These are phyloP conservation scores for Phlegmacium glaucopus DNA, from an alignment of 768 basidiomycete genomes.

Conservation along the genomic window DNA sequence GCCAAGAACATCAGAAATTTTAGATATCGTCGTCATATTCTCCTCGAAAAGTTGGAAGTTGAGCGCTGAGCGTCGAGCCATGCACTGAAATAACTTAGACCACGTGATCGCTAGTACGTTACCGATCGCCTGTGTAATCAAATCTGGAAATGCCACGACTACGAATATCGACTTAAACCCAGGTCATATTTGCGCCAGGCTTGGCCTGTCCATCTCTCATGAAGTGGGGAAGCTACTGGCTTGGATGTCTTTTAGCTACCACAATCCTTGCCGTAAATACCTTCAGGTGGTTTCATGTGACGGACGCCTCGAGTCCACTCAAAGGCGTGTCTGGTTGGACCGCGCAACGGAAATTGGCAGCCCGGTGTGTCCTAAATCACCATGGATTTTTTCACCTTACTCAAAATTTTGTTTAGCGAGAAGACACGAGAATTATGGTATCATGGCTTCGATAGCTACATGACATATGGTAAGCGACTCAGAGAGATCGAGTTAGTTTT, in stretches of 20 bases:
- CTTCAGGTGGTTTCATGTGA: constrained; percentile 26
- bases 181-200: constrained; percentile 9
- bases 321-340: constrained; percentile 46
- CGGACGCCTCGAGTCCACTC: constrained; percentile 30
- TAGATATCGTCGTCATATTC: constrained; percentile 47
- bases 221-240: constrained; percentile 54
- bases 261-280: constrained; percentile 36
- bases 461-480: constrained; percentile 61
- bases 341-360: constrained; percentile 48
- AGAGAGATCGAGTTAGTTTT: background rate
- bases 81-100: constrained; percentile 7
- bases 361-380: constrained; percentile 41
- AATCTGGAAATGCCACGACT: constrained; percentile 31
- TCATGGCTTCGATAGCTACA: constrained; percentile 88
- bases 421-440: constrained; percentile 79
- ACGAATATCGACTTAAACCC: background rate
- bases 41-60: too few species aligned
- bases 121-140: too few species aligned
- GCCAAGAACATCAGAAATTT: constrained; percentile 62
- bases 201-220: constrained; percentile 27
- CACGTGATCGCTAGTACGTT: constrained; percentile 16
- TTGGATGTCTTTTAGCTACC: constrained; percentile 40
- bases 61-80: too few species aligned
- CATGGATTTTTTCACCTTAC: background rate
- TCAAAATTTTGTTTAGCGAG: constrained; percentile 41